Conservation (phyloP, 2,329 filamentous ascomycete genomes). For the Botryotinia convoluta region DNA sequence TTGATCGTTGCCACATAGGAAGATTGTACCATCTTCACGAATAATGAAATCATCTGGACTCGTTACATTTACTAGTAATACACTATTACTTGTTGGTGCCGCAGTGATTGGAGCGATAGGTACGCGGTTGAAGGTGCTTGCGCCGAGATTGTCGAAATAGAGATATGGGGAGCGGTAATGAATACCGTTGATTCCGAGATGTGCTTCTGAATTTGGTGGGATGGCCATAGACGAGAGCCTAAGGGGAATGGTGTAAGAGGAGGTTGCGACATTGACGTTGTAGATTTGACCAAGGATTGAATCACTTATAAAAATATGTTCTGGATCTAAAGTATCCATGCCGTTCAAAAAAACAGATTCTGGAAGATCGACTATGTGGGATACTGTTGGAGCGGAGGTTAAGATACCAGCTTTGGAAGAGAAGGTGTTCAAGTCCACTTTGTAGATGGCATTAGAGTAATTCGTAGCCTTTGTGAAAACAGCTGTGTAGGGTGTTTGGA, state of each 20-base stretch:
- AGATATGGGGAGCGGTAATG: constrained; percentile 27
- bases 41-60: constrained; percentile 25
- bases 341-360: constrained; percentile 31
- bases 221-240: constrained; percentile 31
- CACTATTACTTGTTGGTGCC: not conserved
- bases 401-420: not conserved
- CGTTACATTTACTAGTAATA: constrained; percentile 8
- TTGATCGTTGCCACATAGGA: constrained; percentile 18
- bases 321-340: constrained; percentile 25
- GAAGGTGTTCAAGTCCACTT: constrained; percentile 29
- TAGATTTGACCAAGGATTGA: constrained; percentile 30
- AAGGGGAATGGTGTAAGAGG: constrained; percentile 29
- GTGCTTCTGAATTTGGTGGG: constrained; percentile 10
- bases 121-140: constrained; percentile 2
- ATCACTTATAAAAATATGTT: constrained; percentile 30
- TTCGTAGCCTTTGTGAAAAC: constrained; percentile 29
- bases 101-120: not conserved
- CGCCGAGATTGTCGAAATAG: constrained; percentile 33
- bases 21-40: constrained; percentile 22
- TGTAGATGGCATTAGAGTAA: constrained; percentile 27
- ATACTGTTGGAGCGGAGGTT: constrained; percentile 3
- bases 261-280: constrained; percentile 28
- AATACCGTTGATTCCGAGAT: constrained; percentile 33
- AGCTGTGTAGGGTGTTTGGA: constrained; percentile 34
- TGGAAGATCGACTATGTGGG: constrained; percentile 19